Conservation (phyloP, 78 protist species). For the Dictyostelium citrinum region DNA sequence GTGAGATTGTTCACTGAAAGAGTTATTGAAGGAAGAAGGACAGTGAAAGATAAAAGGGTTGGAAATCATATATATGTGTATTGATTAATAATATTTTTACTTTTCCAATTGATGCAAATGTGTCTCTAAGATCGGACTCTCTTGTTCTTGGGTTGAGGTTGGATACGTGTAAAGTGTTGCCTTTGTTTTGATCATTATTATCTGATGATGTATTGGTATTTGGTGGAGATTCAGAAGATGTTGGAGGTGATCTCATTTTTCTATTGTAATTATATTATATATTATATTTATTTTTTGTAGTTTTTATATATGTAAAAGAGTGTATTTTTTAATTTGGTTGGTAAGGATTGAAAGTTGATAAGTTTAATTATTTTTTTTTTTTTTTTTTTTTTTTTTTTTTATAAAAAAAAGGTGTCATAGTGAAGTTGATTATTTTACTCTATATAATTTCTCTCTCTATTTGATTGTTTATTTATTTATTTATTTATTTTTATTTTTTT, state of each 20-base stretch:
- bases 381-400: no score
- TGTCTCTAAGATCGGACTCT: constrained; percentile 52
- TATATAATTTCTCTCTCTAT: background rate
- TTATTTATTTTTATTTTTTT: background rate
- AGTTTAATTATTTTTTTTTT: background rate
- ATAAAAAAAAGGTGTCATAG: background rate
- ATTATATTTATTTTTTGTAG: background rate
- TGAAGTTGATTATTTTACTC: background rate
- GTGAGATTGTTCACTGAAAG: no score
- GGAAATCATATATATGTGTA: background rate
- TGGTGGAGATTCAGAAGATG: background rate
- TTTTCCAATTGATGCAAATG: constrained; percentile 47
- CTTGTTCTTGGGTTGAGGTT: constrained; percentile 13
- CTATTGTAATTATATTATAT: background rate
- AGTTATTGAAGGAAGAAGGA: no score
- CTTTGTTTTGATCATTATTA: background rate
- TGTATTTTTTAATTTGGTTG: background rate
- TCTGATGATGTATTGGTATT: background rate
- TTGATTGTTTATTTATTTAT: background rate
- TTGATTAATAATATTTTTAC: constrained; percentile 7
- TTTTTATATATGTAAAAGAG: background rate
- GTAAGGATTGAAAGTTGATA: background rate
- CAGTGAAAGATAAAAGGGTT: background rate
- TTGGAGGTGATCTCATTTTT: constrained; percentile 22
- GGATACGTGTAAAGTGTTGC: constrained; percentile 50